phyloP scores from a whole-genome alignment of 257 asterid species.

The Solanum sparsipilum region DNA sequence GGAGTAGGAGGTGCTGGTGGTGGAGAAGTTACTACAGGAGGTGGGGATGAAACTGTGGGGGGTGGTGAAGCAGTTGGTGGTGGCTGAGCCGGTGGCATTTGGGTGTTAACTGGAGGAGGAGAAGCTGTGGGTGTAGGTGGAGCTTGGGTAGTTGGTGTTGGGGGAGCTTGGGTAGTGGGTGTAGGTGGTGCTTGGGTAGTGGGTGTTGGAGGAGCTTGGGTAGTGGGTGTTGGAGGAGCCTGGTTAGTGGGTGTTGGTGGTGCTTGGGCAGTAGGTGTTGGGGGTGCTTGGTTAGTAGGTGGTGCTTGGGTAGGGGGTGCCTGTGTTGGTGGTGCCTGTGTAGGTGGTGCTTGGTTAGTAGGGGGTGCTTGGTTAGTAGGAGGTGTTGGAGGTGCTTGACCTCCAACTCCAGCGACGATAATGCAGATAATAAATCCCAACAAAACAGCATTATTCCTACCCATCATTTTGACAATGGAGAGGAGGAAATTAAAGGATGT shows the following conservation, averaged over 20 bases:
- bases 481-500: background rate
- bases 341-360: background rate
- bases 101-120: conserved; percentile 21
- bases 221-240: background rate
- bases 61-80: conserved; percentile 14
- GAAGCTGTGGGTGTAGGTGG: conserved; percentile 32
- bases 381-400: conserved; percentile 43
- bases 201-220: background rate
- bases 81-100: conserved; percentile 21
- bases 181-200: background rate
- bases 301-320: background rate
- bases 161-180: conserved; percentile 9
- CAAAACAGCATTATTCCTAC: conserved; percentile 4
- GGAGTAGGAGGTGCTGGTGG: conserved; percentile 1
- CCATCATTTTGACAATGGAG: conserved; percentile 37
- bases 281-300: background rate
- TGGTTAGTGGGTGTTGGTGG: background rate
- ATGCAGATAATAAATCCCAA: conserved; percentile 39
- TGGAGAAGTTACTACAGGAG: background rate
- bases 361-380: background rate
- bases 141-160: conserved; percentile 11
- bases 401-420: conserved; percentile 36
- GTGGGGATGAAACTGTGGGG: conserved; percentile 1
- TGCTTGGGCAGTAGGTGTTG: conserved; percentile 7
- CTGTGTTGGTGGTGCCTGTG: background rate